Percentiles rank a stretch among this genome's conserved stretches.
phyloP scores from a whole-genome alignment of 805 yeast species.

The Kluyveromyces nonfermentans region DNA sequence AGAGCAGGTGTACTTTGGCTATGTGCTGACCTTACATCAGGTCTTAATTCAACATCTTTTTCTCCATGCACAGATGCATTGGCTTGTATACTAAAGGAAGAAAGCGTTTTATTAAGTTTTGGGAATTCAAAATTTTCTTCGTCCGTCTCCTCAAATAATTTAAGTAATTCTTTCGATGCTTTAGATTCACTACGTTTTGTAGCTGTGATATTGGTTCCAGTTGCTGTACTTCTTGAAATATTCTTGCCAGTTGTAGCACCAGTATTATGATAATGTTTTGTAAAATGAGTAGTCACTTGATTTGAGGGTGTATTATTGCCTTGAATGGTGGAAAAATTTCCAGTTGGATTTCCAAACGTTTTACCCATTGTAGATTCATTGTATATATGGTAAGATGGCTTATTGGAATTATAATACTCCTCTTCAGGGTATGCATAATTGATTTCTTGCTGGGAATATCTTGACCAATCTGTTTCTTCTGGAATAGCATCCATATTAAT shows the following conservation, averaged over 20 bases:
- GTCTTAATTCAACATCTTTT: slow-evolving; percentile 11
- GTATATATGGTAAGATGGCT: slow-evolving; percentile 14
- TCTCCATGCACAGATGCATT: background rate
- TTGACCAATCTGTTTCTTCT: slow-evolving; percentile 24
- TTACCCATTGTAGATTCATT: slow-evolving; percentile 28
- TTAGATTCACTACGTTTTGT: slow-evolving; percentile 16
- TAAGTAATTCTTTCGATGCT: slow-evolving; percentile 65
- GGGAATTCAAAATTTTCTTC: slow-evolving; percentile 14
- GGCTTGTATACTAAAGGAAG: slow-evolving; percentile 3
- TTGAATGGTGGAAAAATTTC: slow-evolving; percentile 7
- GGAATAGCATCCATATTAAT: slow-evolving; percentile 36
- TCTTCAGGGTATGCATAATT: slow-evolving; percentile 29
- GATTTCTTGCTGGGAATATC: slow-evolving; percentile 16
- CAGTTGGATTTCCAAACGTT: slow-evolving; percentile 6
- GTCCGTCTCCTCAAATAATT: slow-evolving; percentile 50
- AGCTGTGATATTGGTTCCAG: slow-evolving; percentile 30
- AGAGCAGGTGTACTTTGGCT: slow-evolving; percentile 25
- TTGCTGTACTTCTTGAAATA: slow-evolving; percentile 15
- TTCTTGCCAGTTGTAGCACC: slow-evolving; percentile 11
- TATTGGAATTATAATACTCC: slow-evolving; percentile 21
- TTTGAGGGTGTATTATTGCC: slow-evolving; percentile 4
- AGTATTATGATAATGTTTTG: slow-evolving; percentile 11
- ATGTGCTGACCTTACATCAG: slow-evolving; percentile 12
- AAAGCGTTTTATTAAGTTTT: slow-evolving; percentile 9
- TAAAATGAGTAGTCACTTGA: slow-evolving; percentile 1